Conservation (phyloP, 805 yeast species). For the Kodamaea leandrae region DNA sequence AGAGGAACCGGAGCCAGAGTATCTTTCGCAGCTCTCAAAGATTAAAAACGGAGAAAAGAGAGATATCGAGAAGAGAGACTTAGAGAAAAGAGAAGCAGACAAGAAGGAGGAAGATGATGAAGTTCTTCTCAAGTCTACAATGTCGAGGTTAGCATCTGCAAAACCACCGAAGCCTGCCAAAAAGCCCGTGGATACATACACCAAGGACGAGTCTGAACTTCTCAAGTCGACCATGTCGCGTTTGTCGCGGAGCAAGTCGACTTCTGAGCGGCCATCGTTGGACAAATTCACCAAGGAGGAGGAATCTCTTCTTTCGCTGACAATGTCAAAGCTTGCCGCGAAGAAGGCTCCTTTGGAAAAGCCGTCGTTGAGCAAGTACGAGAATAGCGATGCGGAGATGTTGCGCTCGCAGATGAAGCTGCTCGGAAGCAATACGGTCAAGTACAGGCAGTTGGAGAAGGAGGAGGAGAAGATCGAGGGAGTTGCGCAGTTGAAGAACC, state of each 20-base stretch:
- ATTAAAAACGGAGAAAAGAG: conserved; percentile 1
- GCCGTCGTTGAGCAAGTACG: conserved; percentile 19
- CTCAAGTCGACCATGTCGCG: conserved; percentile 17
- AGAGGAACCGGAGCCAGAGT: conserved; percentile 8
- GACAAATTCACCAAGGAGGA: conserved; percentile 14
- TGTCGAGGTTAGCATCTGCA: conserved; percentile 14
- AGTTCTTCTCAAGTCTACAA: conserved; percentile 16
- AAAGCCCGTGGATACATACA: conserved; percentile 15
- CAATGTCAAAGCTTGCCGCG: conserved; percentile 11
- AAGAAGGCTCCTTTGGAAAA: conserved; percentile 13
- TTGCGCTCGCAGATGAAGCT: conserved; percentile 25
- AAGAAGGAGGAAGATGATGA: conserved; percentile 16
- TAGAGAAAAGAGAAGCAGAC: conserved; percentile 16
- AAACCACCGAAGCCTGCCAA: conserved; percentile 14
- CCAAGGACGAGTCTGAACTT: conserved; percentile 17
- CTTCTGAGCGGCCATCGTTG: conserved; percentile 9
- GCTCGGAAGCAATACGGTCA: conserved; percentile 16
- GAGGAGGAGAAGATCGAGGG: conserved; percentile 17
- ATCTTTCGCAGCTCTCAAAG: conserved; percentile 6
- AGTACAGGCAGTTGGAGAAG: conserved; percentile 7
- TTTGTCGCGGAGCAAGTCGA: conserved; percentile 11
- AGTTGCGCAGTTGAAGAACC: conserved; percentile 12
- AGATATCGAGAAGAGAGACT: not conserved
- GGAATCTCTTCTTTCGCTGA: conserved; percentile 12
- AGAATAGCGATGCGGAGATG: conserved; percentile 21